These are phyloP conservation scores for Eucalyptus fibrosa DNA, from an alignment of 345 rosid genomes.

Conservation along the genomic window DNA sequence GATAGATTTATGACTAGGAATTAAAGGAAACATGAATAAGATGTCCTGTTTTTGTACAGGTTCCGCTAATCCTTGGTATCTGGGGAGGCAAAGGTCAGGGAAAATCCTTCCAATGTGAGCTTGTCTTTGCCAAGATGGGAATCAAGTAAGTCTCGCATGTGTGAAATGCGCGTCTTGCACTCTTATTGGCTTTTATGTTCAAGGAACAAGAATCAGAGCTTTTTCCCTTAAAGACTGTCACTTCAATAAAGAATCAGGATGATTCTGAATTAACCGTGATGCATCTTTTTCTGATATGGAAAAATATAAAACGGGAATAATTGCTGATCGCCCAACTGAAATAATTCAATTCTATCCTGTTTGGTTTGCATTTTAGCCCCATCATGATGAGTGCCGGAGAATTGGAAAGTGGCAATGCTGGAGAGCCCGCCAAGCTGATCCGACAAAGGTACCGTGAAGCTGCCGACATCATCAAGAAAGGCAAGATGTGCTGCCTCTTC, in stretches of 20 bases:
- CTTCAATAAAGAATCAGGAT: neutral
- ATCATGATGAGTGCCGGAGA: constrained; percentile 99
- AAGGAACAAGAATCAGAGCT: neutral
- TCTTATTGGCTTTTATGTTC: neutral
- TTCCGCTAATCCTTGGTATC: constrained; percentile 92
- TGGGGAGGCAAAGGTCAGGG: constrained; percentile 99
- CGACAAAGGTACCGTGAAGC: constrained; percentile 99
- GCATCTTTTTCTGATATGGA: neutral
- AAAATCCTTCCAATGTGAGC: constrained; percentile 98
- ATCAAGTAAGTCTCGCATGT: constrained; percentile 49
- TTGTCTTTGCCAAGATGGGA: constrained; percentile 98
- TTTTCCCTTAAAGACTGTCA: neutral
- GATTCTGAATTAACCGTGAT: neutral
- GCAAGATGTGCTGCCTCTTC: constrained; percentile 91
- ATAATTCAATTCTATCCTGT: neutral
- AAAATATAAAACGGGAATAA: neutral
- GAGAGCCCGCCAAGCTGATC: constrained; percentile 94
- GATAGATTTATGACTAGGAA: neutral
- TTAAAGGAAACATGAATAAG: neutral
- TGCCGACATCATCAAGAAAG: constrained; percentile 85
- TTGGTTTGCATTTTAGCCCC: constrained; percentile 37
- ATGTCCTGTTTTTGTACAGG: constrained; percentile 14
- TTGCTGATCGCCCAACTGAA: neutral
- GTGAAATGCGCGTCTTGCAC: neutral
- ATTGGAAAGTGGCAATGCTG: constrained; percentile 94